Base-by-base conservation (phyloP, 768 basidiomycete genomes). In the Pseudohyphozyma bogoriensis region DNA sequence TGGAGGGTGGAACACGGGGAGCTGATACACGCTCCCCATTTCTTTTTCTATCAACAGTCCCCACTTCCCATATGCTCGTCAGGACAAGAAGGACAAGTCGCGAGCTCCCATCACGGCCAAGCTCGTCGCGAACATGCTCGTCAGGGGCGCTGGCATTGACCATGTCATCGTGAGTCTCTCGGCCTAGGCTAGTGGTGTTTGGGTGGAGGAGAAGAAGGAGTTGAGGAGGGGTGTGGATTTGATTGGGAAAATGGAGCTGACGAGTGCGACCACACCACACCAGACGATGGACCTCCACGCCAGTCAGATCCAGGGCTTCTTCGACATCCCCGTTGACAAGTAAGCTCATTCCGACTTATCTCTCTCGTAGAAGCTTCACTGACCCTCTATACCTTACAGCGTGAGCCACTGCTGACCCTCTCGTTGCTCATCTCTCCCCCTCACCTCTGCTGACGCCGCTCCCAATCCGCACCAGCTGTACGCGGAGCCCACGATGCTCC, bases 291-390 rank as follows among this genome's bases (percentile, higher is more conserved):
- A 99, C 76, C 78, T 97, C 60, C 93, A 99, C 73, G 95, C 95
- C 35, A 93, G 90, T 2, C 95, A 99, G 73, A 97, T 99, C 64
- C 95, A 99, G 77, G 95, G 95, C 9, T 99, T 99, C 78, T 99
- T 99, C 75, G 93, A 97, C 74, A 92, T 97, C 46, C 95, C 95
- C 11, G 93, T 96, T 70, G 95, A 99, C 80, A 97, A 99, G 89
- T 93, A 73, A 81, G 89, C 83, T 42, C 59, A 37, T 58, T 56
- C 28, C 5, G 11, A 13, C 51, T 24, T 26, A 49, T 26, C 36
- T 32, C 49, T 46, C 36, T 15, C 53, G 20, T 16, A 2, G 13
- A 7, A 29, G 51, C 10, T 20, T 22, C 28, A 13, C 52, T 28
- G 5, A 26, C 54, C 40, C 18, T n/a, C 54, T 9, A n/a, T 51